Base-by-base conservation (phyloP, 2,329 filamentous ascomycete species). In the Emergomyces orientalis region DNA sequence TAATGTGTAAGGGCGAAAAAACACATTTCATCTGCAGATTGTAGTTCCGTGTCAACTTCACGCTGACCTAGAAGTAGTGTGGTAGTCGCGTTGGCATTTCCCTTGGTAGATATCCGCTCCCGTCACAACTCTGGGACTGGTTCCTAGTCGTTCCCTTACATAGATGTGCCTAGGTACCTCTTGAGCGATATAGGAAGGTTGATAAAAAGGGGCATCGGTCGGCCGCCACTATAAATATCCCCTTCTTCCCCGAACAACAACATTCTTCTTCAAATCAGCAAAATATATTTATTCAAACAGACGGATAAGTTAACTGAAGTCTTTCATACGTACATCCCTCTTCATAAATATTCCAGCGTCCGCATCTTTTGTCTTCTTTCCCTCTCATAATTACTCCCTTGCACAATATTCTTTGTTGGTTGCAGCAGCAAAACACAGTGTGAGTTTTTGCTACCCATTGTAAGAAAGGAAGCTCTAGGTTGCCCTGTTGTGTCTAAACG, bases 381-480 rank as follows among this genome's bases (percentile, higher is more conserved):
- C 4, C 25, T 19, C 27, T 22, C 27, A 59, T 19, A 59, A 32
- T 32, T 59, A 22, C 30, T 55, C 19, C 30, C 30, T 34, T 45
- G 25, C 57, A 43, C 11, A 45, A 41, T 43, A 45, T 27, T 47
- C 17, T 9, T 34, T 39, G 9, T n/a, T 30, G 22, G 13, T n/a
- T 5, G n/a, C 9, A 39, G 45, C 45, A 19, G 43, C 43, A 51
- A 59, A 43, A 41, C 8, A 61, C 30, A 39, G 32, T 41, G 25
- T n/a, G 45, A 61, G 27, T 37, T 47, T 59, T 59, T 59, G 57
- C 57, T 47, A 47, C 17, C 39, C 57, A 47, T 59, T 22, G 57
- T 59, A 14, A 59, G 19, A 39, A 27, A 13, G 30, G 41, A 25
- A 34, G 4, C n/a, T 4, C 14, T 45, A 45, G 14, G 41, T 22